These are phyloP conservation scores for Puccinellia tenuiflora DNA, from an alignment of 176 grass and related monocot genomes.

Conservation along the genomic window DNA sequence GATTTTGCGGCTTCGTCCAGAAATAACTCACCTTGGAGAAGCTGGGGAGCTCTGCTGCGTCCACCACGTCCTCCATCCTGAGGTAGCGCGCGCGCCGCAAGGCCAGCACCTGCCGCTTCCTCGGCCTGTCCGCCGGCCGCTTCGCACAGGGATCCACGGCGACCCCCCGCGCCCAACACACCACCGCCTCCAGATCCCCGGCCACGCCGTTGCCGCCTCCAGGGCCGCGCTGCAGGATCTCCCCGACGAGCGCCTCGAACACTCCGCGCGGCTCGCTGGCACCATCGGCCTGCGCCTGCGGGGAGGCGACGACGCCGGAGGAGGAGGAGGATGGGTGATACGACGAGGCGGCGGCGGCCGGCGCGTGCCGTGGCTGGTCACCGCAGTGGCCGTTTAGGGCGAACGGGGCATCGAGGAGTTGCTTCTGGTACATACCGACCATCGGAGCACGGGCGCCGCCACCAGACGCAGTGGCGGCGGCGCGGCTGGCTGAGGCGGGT, in stretches of 20 bases:
- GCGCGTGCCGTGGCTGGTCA: slow-evolving; percentile 29
- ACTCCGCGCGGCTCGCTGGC: slow-evolving; percentile 18
- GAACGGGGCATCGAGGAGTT: slow-evolving; percentile 44
- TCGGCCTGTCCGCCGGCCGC: slow-evolving; percentile 20
- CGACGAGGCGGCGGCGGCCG: not conserved
- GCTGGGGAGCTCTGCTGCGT: slow-evolving; percentile 53
- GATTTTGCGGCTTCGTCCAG: not conserved
- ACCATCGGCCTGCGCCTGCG: slow-evolving; percentile 13
- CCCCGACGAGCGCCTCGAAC: slow-evolving; percentile 33
- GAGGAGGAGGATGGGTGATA: not conserved
- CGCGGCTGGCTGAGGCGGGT: slow-evolving; percentile 20
- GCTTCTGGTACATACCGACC: slow-evolving; percentile 55
- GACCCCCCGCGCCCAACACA: slow-evolving; percentile 47
- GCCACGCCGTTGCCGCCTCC: slow-evolving; percentile 9
- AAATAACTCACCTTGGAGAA: slow-evolving; percentile 44
- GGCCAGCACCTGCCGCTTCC: slow-evolving; percentile 45
- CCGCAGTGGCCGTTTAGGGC: slow-evolving; percentile 34
- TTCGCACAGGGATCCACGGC: slow-evolving; percentile 50
- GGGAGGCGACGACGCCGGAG: not conserved
- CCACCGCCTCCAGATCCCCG: slow-evolving; percentile 39
- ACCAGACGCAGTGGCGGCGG: slow-evolving; percentile 4
- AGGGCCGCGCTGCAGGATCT: slow-evolving; percentile 8
- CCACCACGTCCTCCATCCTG: slow-evolving; percentile 41
- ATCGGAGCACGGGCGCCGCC: slow-evolving; percentile 28
- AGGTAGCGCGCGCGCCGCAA: slow-evolving; percentile 58